A percentile compares a stretch with the other conserved stretches of the same genome.
Evolutionary conservation across 2,329 filamentous ascomycete species (phyloP).

Genomic region (Corniculantispora saksenae): DNA sequence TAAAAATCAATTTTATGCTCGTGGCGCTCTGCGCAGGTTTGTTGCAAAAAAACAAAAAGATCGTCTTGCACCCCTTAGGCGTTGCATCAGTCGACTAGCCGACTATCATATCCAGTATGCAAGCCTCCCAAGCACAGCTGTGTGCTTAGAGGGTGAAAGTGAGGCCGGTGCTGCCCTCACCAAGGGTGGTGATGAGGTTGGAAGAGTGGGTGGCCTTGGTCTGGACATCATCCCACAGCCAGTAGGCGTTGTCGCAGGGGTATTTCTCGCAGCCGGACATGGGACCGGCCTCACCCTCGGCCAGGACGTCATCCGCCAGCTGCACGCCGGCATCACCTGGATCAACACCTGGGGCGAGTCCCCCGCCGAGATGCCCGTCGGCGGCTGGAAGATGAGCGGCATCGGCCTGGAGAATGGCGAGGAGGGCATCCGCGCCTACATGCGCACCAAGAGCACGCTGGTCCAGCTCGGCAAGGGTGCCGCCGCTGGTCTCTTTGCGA

Average conservation of each 20-base stretch:
- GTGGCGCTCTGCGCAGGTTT: conserved; percentile 9
- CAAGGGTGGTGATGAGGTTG: conserved; percentile 54
- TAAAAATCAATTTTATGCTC: conserved; percentile 20
- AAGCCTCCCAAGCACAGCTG: background rate
- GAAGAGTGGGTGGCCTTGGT: conserved; percentile 52
- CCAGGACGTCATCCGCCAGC: conserved; percentile 67
- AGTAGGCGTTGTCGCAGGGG: conserved; percentile 58
- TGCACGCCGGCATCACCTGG: conserved; percentile 89
- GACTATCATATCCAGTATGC: conserved; percentile 15
- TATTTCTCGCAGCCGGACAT: conserved; percentile 54
- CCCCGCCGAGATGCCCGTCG: conserved; percentile 88
- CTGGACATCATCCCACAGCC: conserved; percentile 54
- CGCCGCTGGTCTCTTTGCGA: conserved; percentile 69
- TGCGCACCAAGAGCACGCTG: conserved; percentile 83
- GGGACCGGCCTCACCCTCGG: conserved; percentile 60
- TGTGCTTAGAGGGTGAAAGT: conserved; percentile 22
- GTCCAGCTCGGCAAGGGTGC: conserved; percentile 73
- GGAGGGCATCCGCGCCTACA: conserved; percentile 77
- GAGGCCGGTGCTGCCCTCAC: conserved; percentile 33
- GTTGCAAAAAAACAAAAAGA: background rate
- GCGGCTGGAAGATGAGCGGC: conserved; percentile 89
- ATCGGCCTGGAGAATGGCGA: conserved; percentile 85
- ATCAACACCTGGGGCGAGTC: conserved; percentile 93
- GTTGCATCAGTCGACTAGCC: conserved; percentile 18
- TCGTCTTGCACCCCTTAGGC: background rate